phyloP scores from a whole-genome alignment of 768 basidiomycete genomes.

The Trametes villosa region DNA sequence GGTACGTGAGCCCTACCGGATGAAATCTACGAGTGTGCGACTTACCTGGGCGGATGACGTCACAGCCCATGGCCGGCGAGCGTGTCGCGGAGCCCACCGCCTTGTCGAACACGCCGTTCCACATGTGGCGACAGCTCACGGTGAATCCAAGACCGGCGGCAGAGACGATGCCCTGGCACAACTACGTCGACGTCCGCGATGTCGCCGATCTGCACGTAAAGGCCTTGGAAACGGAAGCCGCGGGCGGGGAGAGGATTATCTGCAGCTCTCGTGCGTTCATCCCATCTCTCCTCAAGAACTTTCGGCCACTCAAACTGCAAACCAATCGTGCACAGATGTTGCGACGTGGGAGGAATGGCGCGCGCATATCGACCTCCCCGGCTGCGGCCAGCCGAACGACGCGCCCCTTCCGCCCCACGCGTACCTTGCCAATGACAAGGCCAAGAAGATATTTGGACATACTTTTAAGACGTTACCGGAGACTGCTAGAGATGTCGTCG shows the following conservation, averaged over 20 bases:
- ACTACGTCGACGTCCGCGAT: slow-evolving; percentile 42
- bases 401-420: no score
- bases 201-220: slow-evolving; percentile 37
- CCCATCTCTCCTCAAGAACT: background rate
- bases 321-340: no score
- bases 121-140: slow-evolving; percentile 1
- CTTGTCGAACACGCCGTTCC: background rate
- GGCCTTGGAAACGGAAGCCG: slow-evolving; percentile 35
- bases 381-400: no score
- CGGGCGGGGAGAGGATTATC: slow-evolving; percentile 46
- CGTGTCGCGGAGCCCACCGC: background rate
- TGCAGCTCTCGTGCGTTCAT: slow-evolving; percentile 32
- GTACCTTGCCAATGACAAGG: no score
- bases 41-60: background rate
- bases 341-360: slow-evolving; percentile 27
- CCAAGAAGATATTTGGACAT: no score
- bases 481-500: no score
- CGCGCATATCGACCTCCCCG: no score
- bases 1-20: background rate
- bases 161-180: background rate
- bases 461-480: no score
- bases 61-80: slow-evolving; percentile 1
- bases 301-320: background rate
- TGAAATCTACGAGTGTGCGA: background rate
- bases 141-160: background rate